Conservation (phyloP, 1,284 basidiomycete genomes). For the Neotropicomus parvogracilis region DNA sequence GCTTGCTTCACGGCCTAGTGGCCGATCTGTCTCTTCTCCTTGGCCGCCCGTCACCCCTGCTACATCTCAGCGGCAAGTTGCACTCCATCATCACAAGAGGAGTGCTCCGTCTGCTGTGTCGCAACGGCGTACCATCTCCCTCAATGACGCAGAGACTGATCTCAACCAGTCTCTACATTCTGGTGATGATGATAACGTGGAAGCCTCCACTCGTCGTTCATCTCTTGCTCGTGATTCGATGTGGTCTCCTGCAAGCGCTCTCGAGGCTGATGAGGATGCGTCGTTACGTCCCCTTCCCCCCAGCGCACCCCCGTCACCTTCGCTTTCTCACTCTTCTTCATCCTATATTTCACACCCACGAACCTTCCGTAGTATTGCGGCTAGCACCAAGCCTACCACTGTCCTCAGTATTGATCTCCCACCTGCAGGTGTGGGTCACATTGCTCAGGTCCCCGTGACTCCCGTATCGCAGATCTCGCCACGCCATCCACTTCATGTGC, state of each 20-base stretch:
- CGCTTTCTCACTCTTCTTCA: slow-evolving; percentile 74
- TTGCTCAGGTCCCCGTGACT: slow-evolving; percentile 77
- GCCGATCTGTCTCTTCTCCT: slow-evolving; percentile 33
- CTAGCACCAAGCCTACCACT: slow-evolving; percentile 95
- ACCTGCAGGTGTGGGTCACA: slow-evolving; percentile 80
- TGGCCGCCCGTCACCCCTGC: slow-evolving; percentile 20
- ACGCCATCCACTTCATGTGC: slow-evolving; percentile 53
- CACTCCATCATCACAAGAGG: slow-evolving; percentile 25
- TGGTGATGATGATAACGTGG: slow-evolving; percentile 43
- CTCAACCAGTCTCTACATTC: slow-evolving; percentile 32
- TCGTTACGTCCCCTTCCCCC: slow-evolving; percentile 84
- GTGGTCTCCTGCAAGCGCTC: slow-evolving; percentile 69
- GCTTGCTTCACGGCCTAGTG: slow-evolving; percentile 27
- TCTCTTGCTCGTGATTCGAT: slow-evolving; percentile 62
- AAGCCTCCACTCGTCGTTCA: slow-evolving; percentile 46
- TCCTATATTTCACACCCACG: slow-evolving; percentile 77
- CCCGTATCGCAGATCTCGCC: slow-evolving; percentile 43
- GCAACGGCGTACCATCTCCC: slow-evolving; percentile 59
- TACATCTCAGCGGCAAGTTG: slow-evolving; percentile 28
- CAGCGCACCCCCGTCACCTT: slow-evolving; percentile 78
- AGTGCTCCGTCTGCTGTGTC: slow-evolving; percentile 36
- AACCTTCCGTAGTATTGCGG: slow-evolving; percentile 76
- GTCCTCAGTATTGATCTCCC: slow-evolving; percentile 82
- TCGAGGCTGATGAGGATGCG: slow-evolving; percentile 87
- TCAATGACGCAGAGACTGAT: slow-evolving; percentile 49